A percentile compares a stretch with the other conserved stretches of the same genome.
phyloP scores from a whole-genome alignment of 2,329 filamentous ascomycete species.

The Massarina eburnea region DNA sequence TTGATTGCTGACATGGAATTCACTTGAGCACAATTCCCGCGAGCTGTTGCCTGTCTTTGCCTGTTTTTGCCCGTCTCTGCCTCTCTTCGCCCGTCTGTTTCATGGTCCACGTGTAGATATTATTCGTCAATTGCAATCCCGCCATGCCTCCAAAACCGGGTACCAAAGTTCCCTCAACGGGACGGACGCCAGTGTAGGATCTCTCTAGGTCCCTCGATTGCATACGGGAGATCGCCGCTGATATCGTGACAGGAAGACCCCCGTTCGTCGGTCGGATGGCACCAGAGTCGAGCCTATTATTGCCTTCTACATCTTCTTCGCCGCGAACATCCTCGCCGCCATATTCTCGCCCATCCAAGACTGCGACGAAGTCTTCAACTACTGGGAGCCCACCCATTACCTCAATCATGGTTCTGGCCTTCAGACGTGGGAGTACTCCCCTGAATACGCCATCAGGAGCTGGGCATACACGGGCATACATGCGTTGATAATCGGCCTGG shows the following conservation, averaged over 20 bases:
- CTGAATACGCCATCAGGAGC: constrained; percentile 89
- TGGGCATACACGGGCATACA: constrained; percentile 89
- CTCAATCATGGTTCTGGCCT: constrained; percentile 88
- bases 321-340: constrained; percentile 74
- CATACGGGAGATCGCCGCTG: background rate
- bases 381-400: constrained; percentile 97
- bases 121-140: background rate
- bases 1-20: background rate
- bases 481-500: constrained; percentile 68
- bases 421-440: constrained; percentile 98
- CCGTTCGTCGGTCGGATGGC: too few species aligned
- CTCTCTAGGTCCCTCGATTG: background rate
- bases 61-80: background rate
- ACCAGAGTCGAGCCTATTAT: constrained; percentile 63
- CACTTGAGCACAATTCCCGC: background rate
- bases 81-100: too few species aligned
- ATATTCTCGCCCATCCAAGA: constrained; percentile 90
- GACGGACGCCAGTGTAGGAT: background rate
- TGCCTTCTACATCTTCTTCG: constrained; percentile 79
- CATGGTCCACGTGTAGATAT: background rate
- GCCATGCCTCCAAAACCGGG: background rate
- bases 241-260: background rate
- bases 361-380: constrained; percentile 98
- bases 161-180: background rate
- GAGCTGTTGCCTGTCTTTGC: background rate